Percentiles rank a stretch among this genome's conserved stretches.
phyloP scores from a whole-genome alignment of 2,329 filamentous ascomycete species.

The Fusarium sarcochroum region DNA sequence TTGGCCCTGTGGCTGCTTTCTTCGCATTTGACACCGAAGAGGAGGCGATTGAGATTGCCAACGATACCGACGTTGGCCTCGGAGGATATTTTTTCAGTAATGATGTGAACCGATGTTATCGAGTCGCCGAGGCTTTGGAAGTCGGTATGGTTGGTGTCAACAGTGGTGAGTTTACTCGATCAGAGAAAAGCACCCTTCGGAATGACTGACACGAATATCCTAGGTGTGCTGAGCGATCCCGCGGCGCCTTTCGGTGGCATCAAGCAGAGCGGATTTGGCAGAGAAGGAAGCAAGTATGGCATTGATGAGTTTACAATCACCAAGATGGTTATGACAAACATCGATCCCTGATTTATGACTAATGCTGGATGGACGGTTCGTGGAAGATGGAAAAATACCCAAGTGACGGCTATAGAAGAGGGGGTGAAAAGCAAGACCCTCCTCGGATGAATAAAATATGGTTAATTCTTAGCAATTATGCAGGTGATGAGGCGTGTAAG shows the following conservation, averaged over 20 bases:
- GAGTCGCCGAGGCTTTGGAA: conserved; percentile 64
- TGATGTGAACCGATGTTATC: conserved; percentile 56
- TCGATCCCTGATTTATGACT: conserved; percentile 36
- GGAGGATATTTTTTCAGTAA: conserved; percentile 79
- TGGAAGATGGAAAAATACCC: conserved; percentile 42
- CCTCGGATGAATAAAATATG: background rate
- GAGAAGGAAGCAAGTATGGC: conserved; percentile 80
- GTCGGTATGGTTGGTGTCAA: conserved; percentile 56
- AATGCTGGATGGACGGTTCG: conserved; percentile 15
- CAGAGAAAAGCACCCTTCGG: background rate
- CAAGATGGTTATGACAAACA: conserved; percentile 66
- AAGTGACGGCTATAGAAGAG: conserved; percentile 1
- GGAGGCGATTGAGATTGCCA: conserved; percentile 77
- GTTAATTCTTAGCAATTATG: background rate
- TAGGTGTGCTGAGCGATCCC: conserved; percentile 64
- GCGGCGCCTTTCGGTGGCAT: conserved; percentile 78
- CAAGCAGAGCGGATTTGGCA: conserved; percentile 82
- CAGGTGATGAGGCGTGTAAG: background rate
- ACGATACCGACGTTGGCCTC: conserved; percentile 76
- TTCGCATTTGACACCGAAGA: conserved; percentile 78
- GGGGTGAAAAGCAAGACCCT: background rate
- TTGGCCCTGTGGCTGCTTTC: conserved; percentile 78
- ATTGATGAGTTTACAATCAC: conserved; percentile 79
- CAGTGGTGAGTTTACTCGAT: conserved; percentile 37
- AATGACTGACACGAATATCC: conserved; percentile 30